Conservation (phyloP, 192 early-diverging fungal species). For the Nowakowskiella sp. region DNA sequence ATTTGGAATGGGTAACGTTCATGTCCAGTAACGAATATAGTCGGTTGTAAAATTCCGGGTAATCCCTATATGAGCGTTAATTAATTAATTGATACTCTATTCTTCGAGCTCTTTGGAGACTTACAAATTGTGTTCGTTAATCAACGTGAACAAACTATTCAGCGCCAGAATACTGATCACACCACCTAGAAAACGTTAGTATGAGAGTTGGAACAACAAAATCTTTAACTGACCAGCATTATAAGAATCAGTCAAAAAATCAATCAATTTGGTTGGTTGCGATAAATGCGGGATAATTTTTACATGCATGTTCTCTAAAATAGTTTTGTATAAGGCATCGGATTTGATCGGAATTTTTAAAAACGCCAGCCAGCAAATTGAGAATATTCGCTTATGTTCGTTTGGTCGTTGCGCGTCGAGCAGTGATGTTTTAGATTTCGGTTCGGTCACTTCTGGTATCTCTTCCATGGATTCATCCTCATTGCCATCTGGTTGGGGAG, state of each 20-base stretch:
- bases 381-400: conserved; percentile 63
- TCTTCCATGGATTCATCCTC: background rate
- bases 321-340: conserved; percentile 67
- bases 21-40: conserved; percentile 87
- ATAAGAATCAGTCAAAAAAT: conserved; percentile 88
- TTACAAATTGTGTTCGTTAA: conserved; percentile 89
- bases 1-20: conserved; percentile 87
- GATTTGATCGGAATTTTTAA: conserved; percentile 60
- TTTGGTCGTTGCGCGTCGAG: conserved; percentile 1
- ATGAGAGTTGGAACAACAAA: background rate
- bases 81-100: conserved; percentile 1
- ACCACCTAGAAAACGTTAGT: conserved; percentile 49
- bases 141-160: conserved; percentile 92
- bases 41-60: conserved; percentile 95
- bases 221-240: conserved; percentile 46
- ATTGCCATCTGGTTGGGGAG: conserved; percentile 6
- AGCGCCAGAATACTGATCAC: conserved; percentile 83
- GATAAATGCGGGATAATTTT: conserved; percentile 81
- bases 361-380: conserved; percentile 72
- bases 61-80: conserved; percentile 55
- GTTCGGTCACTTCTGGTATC: background rate
- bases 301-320: conserved; percentile 76
- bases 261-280: conserved; percentile 73
- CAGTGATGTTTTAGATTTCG: conserved; percentile 4
- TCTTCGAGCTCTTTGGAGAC: conserved; percentile 17